Conservation (phyloP, 768 basidiomycete genomes). For the Mycena floridula region DNA sequence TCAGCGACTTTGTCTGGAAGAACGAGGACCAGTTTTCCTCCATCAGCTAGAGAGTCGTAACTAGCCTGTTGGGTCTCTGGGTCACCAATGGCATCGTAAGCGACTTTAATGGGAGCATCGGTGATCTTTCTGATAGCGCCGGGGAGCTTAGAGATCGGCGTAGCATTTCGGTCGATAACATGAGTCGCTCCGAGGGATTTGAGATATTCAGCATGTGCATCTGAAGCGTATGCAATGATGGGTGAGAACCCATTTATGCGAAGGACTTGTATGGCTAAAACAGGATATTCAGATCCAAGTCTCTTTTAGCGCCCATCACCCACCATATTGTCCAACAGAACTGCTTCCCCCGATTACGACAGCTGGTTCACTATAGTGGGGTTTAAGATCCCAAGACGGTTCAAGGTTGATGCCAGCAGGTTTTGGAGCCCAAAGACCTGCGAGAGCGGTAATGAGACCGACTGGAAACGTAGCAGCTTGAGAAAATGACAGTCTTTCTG, state of each 20-base stretch:
- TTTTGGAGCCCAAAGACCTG: constrained; percentile 37
- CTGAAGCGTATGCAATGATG: not conserved
- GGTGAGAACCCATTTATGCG: no score
- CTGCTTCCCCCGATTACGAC: constrained; percentile 42
- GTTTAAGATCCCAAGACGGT: no score
- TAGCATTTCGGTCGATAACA: constrained; percentile 24
- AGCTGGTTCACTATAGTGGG: constrained; percentile 36
- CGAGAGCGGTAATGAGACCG: constrained; percentile 43
- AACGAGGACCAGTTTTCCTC: constrained; percentile 2
- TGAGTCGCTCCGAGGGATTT: constrained; percentile 36
- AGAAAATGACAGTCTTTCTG: no score
- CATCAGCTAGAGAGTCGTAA: constrained; percentile 1
- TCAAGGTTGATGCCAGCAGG: constrained; percentile 34
- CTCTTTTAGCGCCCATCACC: not conserved
- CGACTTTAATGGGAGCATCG: constrained; percentile 4
- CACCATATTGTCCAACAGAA: constrained; percentile 47
- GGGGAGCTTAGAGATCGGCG: not conserved
- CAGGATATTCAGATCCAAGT: no score
- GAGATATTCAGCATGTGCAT: constrained; percentile 18
- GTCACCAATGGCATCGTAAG: no score
- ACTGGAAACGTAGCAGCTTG: no score
- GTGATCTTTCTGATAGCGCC: not conserved
- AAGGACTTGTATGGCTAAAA: no score
- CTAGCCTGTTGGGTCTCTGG: not conserved
- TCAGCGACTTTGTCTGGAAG: no score